Base-by-base conservation (phyloP, 495 filamentous ascomycete genomes). In the Geoglossum glabrum region DNA sequence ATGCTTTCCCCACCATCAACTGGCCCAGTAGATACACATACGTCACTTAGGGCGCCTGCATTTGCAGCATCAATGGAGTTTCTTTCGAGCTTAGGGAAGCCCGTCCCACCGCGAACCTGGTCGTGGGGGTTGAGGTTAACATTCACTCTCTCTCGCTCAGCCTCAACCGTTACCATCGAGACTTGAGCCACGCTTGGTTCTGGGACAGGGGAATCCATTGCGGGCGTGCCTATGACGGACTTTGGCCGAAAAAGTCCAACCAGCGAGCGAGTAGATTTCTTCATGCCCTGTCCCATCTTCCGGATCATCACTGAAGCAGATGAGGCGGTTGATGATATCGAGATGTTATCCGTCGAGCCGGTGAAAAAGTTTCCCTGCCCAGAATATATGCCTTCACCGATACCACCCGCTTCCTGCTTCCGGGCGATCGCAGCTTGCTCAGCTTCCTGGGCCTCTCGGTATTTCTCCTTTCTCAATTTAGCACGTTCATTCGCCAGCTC, bases 301-400 rank as follows among this genome's bases (percentile, higher is more conserved):
- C 92, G 81, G 65, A 99, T 90, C 92, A 99, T 99, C 61, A 99
- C 84, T 36, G 93, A 97, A 26, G 92, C 92, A 23, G 92, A 99
- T 7, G 93, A 97, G 30, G 92, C 92, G 19, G 92, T 97, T 13
- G 93, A 97, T 4, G 90, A 96, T 57, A 99, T 88, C 2, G 93
- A 97, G 17, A 99, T 68, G 60, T 97, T 95, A 71, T 99, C 92
- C 8, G 89, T 97, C 30, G 92, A 98, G 26, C 88, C 86, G 25
- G 82, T 76, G 68, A 96, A 96, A 59, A 90, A 78, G 60, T 83
- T 81, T 19, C 83, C 83, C 61, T 92, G 88, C 28, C 90, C 87
- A 43, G 80, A 81, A 69, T 99, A 99, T 63, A 99, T 97, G 63
- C 83, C 90, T 63, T 84, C 87, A 38, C 93, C 93, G 60, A 97